Base-by-base conservation (phyloP, 148 eudicot species). In the Talinum fruticosum region DNA sequence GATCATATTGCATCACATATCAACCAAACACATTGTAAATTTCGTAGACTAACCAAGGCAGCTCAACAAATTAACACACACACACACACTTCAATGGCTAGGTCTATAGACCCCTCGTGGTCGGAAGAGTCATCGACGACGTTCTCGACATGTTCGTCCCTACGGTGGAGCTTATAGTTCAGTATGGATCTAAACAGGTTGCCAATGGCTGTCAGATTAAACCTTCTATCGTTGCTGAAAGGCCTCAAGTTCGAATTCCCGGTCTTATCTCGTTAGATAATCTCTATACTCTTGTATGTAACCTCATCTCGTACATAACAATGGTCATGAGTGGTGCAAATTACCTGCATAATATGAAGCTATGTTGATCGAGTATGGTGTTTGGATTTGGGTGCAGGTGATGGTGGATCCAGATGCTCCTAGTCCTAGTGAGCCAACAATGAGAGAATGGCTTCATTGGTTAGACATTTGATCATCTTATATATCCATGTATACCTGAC, bases 341-440 rank as follows among this genome's bases (percentile, higher is more conserved):
- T n/a, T n/a, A n/a, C n/a, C 44, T 38, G 8, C 8, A 4, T 3
- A 38, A 38, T 38, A 49, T 49, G 2, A 49, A 49, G 54, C 13
- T 49, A 33, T 53, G 34, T 68, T 41, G 5, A 73, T 10, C n/a
- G n/a, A n/a, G n/a, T 32, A 30, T 62, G n/a, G 12, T 45, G 8
- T 65, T n/a, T 79, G 32, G 30, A 33, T 77, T 51, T 35, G 53
- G 34, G 26, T 62, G 23, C 28, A 87, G 90, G 79, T 87, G 18
- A 87, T 87, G 90, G 78, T 77, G 66, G 90, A 87, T 69, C 87
- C 90, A 23, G 90, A 87, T 80, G 90, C 90, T 64, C 90, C 90
- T 38, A 87, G 87, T 76, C 90, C 90, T 0, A 87, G 86, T 65
- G 87, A 87, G 32, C 90, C 90, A 26, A 76, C 70, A 30, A 54